Percentiles rank a stretch among this genome's conserved stretches.
Evolutionary conservation across 2,329 filamentous ascomycete genomes (phyloP).

Genomic region (Boeremia exigua): DNA sequence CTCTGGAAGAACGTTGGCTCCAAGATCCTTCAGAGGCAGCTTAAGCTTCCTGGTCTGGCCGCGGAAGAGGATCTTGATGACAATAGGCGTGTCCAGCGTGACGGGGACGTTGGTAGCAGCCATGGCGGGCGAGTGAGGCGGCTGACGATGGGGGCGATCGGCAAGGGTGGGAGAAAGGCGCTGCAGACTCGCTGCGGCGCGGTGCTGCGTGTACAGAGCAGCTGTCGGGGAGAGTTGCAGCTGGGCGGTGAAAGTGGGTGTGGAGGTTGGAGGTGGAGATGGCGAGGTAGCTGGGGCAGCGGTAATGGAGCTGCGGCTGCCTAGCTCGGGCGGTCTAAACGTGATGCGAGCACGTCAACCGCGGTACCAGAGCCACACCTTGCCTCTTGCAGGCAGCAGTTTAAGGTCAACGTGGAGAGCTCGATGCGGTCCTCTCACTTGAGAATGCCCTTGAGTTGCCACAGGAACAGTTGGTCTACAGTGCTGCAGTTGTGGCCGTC

Average conservation of each 20-base stretch:
- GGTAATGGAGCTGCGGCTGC: constrained; percentile 19
- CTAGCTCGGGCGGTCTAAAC: constrained; percentile 19
- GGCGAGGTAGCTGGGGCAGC: constrained; percentile 18
- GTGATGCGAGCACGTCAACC: constrained; percentile 16
- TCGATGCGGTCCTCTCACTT: background rate
- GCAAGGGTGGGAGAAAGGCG: constrained; percentile 6
- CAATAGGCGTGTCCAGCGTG: constrained; percentile 75
- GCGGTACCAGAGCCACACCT: constrained; percentile 11
- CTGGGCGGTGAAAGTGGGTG: constrained; percentile 9
- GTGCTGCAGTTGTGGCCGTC: background rate
- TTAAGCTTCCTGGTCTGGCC: constrained; percentile 83
- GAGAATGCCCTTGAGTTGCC: background rate
- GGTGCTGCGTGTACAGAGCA: constrained; percentile 10
- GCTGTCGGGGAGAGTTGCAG: constrained; percentile 1
- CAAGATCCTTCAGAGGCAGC: constrained; percentile 84
- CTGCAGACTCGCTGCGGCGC: constrained; percentile 20
- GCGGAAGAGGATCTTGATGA: constrained; percentile 82
- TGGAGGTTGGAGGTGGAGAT: constrained; percentile 16
- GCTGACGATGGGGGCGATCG: constrained; percentile 2
- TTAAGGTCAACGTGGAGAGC: background rate
- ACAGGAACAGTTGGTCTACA: constrained; percentile 1
- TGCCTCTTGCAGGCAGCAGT: constrained; percentile 15
- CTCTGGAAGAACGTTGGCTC: constrained; percentile 73
- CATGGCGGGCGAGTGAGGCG: constrained; percentile 37
- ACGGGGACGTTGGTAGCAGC: constrained; percentile 55